Conservation (phyloP, 139 green algal species). For the Diplosphaera chodatii region DNA sequence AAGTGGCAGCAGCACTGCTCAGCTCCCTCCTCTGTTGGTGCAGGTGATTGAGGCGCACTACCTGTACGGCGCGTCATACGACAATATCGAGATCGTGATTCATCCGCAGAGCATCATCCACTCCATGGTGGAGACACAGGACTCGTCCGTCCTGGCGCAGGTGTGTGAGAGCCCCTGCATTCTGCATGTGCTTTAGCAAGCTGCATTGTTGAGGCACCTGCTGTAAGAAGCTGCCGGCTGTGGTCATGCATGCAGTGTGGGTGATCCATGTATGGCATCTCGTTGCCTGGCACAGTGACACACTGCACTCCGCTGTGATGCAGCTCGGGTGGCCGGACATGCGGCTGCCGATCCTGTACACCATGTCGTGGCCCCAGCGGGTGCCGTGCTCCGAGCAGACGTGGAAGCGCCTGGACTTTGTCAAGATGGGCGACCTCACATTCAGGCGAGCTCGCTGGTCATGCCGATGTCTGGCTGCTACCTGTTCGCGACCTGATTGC, state of each 20-base stretch:
- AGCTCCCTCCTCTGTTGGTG: too few relatives aligned
- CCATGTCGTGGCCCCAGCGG: slow-evolving; percentile 93
- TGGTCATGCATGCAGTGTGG: too few relatives aligned
- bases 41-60: slow-evolving; percentile 99
- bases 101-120: slow-evolving; percentile 99
- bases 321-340: slow-evolving; percentile 98
- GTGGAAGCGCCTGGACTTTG: slow-evolving; percentile 90
- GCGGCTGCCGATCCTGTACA: slow-evolving; percentile 98
- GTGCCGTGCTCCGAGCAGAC: slow-evolving; percentile 75
- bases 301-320: too few relatives aligned
- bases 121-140: slow-evolving; percentile 97
- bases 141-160: slow-evolving; percentile 92
- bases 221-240: too few relatives aligned
- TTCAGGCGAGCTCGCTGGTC: slow-evolving; percentile 60
- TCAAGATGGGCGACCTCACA: slow-evolving; percentile 90
- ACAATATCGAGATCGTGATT: slow-evolving; percentile 99
- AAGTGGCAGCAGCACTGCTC: too few relatives aligned
- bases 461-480: too few relatives aligned
- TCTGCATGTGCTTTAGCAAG: too few relatives aligned
- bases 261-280: too few relatives aligned
- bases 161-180: too few relatives aligned
- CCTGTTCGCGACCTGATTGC: too few relatives aligned
- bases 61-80: slow-evolving; percentile 92
- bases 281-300: too few relatives aligned
- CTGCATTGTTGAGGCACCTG: too few relatives aligned